A percentile compares a stretch with the other conserved stretches of the same genome.
These are phyloP conservation scores for Phytophthora pseudosyringae DNA, from an alignment of 352 stramenopile species.

Conservation along the genomic window DNA sequence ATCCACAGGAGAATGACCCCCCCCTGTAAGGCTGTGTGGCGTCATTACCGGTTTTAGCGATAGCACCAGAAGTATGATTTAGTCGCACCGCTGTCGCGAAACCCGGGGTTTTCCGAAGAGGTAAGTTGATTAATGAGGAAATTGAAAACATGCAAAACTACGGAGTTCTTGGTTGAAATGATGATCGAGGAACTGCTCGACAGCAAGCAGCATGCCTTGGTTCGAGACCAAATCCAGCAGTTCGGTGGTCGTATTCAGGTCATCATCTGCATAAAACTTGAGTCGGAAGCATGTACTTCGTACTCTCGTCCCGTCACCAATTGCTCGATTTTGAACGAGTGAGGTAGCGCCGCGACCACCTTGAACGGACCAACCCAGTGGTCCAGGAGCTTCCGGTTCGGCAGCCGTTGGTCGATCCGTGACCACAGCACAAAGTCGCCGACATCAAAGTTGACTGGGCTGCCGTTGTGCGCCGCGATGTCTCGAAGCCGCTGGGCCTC, in stretches of 20 bases:
- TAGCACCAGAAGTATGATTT: too few species aligned
- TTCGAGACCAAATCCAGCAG: conserved; percentile 6
- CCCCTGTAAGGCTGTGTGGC: too few species aligned
- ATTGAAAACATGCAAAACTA: too few species aligned
- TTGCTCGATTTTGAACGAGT: conserved; percentile 25
- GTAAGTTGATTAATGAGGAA: too few species aligned
- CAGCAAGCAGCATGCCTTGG: too few species aligned
- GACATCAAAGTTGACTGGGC: conserved; percentile 21
- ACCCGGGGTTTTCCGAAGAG: too few species aligned
- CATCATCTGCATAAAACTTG: conserved; percentile 18
- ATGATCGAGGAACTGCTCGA: too few species aligned
- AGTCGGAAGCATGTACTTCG: conserved; percentile 23
- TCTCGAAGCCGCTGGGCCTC: background rate
- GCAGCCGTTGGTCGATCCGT: conserved; percentile 19
- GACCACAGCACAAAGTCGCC: conserved; percentile 34
- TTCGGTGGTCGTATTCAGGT: conserved; percentile 13
- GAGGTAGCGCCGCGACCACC: conserved; percentile 2
- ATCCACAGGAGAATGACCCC: too few species aligned
- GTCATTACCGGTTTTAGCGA: too few species aligned
- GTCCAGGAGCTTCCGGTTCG: conserved; percentile 22
- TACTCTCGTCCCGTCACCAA: conserved; percentile 11
- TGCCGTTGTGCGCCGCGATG: conserved; percentile 4
- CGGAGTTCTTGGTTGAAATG: too few species aligned
- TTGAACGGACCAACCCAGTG: conserved; percentile 30
- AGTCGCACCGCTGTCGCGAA: too few species aligned